A percentile compares a stretch with the other conserved stretches of the same genome.
Conservation (phyloP, 2,329 filamentous ascomycete genomes). For the Cryphonectria naterciae region DNA sequence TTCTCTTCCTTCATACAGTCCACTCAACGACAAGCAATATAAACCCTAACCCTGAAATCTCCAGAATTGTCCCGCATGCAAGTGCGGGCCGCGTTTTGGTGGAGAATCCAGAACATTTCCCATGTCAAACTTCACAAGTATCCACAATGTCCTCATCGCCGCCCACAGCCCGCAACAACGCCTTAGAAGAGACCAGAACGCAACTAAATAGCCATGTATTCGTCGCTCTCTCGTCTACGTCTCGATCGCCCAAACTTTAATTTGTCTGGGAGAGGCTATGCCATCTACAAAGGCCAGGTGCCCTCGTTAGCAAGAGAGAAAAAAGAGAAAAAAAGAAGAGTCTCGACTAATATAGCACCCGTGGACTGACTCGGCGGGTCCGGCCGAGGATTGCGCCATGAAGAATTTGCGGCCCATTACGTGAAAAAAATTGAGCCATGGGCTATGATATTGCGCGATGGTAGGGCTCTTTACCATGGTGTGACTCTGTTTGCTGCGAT, state of each 20-base stretch:
- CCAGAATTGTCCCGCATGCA: not conserved
- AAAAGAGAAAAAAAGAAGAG: not conserved
- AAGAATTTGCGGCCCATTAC: constrained; percentile 27
- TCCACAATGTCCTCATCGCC: not conserved
- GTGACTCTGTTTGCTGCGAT: not conserved
- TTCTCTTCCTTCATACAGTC: not conserved
- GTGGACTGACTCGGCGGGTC: constrained; percentile 13
- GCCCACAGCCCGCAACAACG: not conserved
- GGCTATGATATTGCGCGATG: not conserved
- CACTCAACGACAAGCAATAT: not conserved
- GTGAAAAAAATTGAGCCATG: constrained; percentile 17
- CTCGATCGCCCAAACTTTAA: too few species aligned
- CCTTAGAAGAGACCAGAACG: not conserved
- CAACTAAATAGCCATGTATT: not conserved
- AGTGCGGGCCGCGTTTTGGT: not conserved
- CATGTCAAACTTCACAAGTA: not conserved
- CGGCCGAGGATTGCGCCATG: constrained; percentile 25
- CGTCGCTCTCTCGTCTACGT: not conserved
- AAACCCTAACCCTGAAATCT: not conserved
- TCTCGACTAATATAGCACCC: not conserved
- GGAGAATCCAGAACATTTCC: not conserved
- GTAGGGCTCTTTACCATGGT: not conserved
- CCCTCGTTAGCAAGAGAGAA: not conserved
- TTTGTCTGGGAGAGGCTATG: not conserved
- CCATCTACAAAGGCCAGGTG: not conserved